These are phyloP conservation scores for Penicillium goetzii DNA, from an alignment of 495 filamentous ascomycete species.

Conservation along the genomic window DNA sequence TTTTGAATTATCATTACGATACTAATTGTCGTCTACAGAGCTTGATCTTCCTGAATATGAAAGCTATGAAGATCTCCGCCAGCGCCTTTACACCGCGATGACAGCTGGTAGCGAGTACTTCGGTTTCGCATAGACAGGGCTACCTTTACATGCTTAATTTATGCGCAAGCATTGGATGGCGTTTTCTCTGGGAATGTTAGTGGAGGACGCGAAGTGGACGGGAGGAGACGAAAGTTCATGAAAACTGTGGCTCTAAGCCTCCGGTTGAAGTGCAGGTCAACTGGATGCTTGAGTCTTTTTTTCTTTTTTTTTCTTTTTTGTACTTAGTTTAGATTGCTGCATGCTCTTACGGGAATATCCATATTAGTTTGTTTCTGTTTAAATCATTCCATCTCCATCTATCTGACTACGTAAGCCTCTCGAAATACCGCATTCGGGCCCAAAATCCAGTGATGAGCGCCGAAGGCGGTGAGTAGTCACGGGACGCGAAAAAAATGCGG, in stretches of 20 bases:
- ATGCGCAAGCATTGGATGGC: constrained; percentile 53
- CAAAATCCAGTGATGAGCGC: background rate
- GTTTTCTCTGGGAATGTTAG: constrained; percentile 35
- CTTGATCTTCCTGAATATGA: constrained; percentile 99
- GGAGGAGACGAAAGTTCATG: constrained; percentile 22
- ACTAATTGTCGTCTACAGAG: constrained; percentile 62
- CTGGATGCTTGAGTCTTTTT: constrained; percentile 15
- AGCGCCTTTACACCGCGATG: constrained; percentile 89
- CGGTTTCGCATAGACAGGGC: constrained; percentile 76
- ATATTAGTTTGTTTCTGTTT: constrained; percentile 17
- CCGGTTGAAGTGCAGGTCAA: constrained; percentile 54
- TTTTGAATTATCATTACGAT: constrained; percentile 4
- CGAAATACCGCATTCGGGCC: background rate
- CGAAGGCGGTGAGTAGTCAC: constrained; percentile 36
- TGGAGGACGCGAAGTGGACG: constrained; percentile 15
- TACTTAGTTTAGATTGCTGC: constrained; percentile 36
- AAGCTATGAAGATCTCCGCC: constrained; percentile 86
- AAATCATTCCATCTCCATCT: background rate
- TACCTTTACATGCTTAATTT: constrained; percentile 24
- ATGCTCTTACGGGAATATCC: constrained; percentile 26
- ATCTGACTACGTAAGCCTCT: background rate
- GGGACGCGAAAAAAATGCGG: constrained; percentile 42
- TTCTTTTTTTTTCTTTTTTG: constrained; percentile 15
- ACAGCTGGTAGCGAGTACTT: constrained; percentile 97
- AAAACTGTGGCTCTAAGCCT: constrained; percentile 18